Base-by-base conservation (phyloP, 768 basidiomycete species). In the Tricholoma bakamatsutake region DNA sequence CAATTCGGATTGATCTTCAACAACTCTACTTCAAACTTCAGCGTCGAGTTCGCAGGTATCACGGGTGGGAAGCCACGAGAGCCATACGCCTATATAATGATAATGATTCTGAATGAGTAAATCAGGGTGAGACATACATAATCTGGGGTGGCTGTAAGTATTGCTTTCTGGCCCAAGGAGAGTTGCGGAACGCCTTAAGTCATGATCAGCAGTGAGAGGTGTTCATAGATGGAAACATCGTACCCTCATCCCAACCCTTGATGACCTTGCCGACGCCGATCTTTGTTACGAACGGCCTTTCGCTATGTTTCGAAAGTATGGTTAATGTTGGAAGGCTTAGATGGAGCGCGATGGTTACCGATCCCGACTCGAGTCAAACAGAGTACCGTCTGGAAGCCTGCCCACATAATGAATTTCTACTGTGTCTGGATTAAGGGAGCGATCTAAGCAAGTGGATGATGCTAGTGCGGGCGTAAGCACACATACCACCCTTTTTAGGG, bases 221-320 rank as follows among this genome's bases (percentile, higher is more conserved):
- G 50, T 5, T 8, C 24, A n/a, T 46, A 34, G 12, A 47, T 42
- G 34, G 17, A 2, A 28, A 51, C 7, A 34, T 71, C 78, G 62
- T 60, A 86, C 93, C 92, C 69, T 93, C 89, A 64, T 93, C 92
- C 93, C 91, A 94, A 30, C 92, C 90, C 65, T 78, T 87, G 73
- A 95, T 93, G 47, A 95, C 92, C 65, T 85, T 84, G 7, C 89
- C 88, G 17, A 83, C 74, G 45, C 92, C 90, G 59, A 93, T 92
- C 66, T 80, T 65, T 3, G 88, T 90, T 58, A 70, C 62, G 67
- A 93, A 93, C 1, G 89, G 80, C 0, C 3, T 2, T 0, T 75
- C 73, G 37, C 90, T 90, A 67, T 11, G 24, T 48, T 33, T 56
- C 50, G 53, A 55, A 40, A 42, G 50, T 50, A 46, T 54, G 60